Percentiles rank a stretch among this genome's conserved stretches.
These are phyloP conservation scores for Peribolospora kevripleyi DNA, from an alignment of 768 basidiomycete species.

Conservation along the genomic window DNA sequence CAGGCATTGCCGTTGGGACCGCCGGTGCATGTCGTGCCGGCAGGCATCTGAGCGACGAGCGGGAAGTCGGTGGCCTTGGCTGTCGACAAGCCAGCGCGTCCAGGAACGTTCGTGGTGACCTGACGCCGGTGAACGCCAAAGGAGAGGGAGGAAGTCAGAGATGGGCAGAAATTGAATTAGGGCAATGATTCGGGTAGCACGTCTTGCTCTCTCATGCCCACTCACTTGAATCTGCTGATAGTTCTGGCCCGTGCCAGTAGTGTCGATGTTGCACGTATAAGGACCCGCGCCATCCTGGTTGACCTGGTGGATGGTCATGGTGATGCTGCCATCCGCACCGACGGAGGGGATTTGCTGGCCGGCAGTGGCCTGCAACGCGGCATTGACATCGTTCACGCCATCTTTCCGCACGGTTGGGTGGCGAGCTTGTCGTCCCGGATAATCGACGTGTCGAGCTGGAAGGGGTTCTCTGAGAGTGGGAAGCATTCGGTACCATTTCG, in stretches of 20 bases:
- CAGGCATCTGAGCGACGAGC: conserved; percentile 1
- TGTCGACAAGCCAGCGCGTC: neutral
- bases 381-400: neutral
- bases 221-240: neutral
- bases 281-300: conserved; percentile 2
- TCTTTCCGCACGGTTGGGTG: neutral
- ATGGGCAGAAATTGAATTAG: neutral
- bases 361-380: neutral
- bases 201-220: too few relatives aligned
- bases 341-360: neutral
- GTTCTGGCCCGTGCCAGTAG: neutral
- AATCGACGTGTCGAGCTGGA: conserved; percentile 1
- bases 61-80: conserved; percentile 1
- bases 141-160: neutral
- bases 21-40: neutral
- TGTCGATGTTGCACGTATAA: neutral
- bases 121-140: neutral
- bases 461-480: neutral
- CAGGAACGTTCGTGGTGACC: neutral
- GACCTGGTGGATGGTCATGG: conserved; percentile 3
- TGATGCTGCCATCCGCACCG: neutral
- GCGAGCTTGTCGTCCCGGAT: neutral
- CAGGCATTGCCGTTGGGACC: neutral
- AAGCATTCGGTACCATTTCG: too few relatives aligned
- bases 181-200: too few relatives aligned